Evolutionary conservation across 75 land plant species (phyloP).

Genomic region (Pseudotsuga menziesii): DNA sequence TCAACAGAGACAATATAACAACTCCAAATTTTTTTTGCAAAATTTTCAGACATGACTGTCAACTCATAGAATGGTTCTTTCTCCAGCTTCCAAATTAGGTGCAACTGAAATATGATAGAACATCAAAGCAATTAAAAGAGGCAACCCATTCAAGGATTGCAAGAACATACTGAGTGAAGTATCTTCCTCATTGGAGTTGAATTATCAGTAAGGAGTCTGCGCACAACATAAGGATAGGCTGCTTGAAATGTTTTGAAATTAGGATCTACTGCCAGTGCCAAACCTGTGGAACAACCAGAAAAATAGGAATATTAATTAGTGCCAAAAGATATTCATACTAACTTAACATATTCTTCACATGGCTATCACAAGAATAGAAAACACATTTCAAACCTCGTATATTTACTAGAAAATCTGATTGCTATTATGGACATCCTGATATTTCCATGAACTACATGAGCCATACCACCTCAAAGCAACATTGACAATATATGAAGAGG

Average conservation of each 20-base stretch:
- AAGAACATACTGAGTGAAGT: conserved; percentile 56
- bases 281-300: conserved; percentile 39
- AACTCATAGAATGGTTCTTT: background rate
- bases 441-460: background rate
- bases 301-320: background rate
- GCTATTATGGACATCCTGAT: no score
- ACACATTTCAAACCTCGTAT: background rate
- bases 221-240: conserved; percentile 86
- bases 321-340: background rate
- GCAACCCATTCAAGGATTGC: background rate
- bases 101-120: background rate
- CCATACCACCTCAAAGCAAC: background rate
- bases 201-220: conserved; percentile 73
- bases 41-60: background rate
- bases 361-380: background rate
- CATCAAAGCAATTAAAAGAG: background rate
- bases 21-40: background rate
- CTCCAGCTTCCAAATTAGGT: background rate
- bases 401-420: background rate
- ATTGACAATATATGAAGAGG: background rate
- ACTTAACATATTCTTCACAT: background rate
- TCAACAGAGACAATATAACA: background rate
- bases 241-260: conserved; percentile 85
- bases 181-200: conserved; percentile 65
- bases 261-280: conserved; percentile 85